Conservation (phyloP, 352 stramenopile species). For the Globisporangium lucens region DNA sequence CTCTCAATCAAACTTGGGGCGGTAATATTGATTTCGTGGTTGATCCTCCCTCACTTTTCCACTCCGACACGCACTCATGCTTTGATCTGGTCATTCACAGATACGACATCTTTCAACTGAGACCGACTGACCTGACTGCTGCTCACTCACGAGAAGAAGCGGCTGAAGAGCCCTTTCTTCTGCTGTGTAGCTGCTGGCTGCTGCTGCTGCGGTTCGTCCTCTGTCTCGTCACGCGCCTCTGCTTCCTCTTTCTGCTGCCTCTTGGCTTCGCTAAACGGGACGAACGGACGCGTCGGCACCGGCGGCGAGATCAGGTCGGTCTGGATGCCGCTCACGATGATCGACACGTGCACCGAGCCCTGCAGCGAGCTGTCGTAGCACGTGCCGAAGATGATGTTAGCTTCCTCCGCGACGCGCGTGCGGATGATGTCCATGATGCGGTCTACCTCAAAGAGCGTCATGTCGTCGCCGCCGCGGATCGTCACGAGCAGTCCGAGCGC, state of each 20-base stretch:
- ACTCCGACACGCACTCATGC: conserved; percentile 1
- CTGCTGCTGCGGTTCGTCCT: conserved; percentile 24
- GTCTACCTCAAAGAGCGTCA: conserved; percentile 93
- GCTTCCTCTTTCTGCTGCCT: conserved; percentile 27
- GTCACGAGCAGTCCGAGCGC: conserved; percentile 95
- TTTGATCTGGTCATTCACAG: not conserved
- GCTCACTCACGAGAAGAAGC: conserved; percentile 50
- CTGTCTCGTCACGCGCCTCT: not conserved
- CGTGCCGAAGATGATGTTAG: conserved; percentile 90
- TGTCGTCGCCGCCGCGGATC: conserved; percentile 91
- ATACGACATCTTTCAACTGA: not conserved
- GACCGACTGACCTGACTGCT: not conserved
- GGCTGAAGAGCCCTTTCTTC: conserved; percentile 58
- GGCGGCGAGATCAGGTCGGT: conserved; percentile 81
- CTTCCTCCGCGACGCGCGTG: conserved; percentile 67
- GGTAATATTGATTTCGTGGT: conserved; percentile 12
- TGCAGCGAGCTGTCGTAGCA: conserved; percentile 83
- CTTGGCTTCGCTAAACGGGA: conserved; percentile 42
- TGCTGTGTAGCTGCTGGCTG: conserved; percentile 17
- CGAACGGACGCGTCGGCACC: conserved; percentile 45
- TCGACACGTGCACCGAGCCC: conserved; percentile 82
- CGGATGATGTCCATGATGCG: conserved; percentile 88
- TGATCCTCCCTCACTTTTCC: not conserved
- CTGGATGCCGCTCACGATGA: conserved; percentile 88
- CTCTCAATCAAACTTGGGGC: not conserved